Conservation (phyloP, 2,329 filamentous ascomycete species). For the Aspergillus niger region DNA sequence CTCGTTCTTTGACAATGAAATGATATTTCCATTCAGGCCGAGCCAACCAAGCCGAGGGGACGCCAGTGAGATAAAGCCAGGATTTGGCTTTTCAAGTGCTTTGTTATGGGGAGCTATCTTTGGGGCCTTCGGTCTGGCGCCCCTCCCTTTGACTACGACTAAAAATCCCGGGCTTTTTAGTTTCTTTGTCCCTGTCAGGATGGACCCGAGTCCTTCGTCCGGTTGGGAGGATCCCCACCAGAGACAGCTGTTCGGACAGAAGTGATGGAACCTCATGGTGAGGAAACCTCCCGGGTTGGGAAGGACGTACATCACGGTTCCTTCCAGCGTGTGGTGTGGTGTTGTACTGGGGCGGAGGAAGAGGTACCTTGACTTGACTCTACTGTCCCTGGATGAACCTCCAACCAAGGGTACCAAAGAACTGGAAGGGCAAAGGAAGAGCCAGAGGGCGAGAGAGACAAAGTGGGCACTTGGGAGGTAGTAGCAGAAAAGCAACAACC, state of each 20-base stretch:
- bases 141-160: conserved; percentile 12
- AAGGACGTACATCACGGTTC: conserved; percentile 1
- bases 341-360: background rate
- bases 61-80: conserved; percentile 18
- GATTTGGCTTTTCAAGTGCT: conserved; percentile 23
- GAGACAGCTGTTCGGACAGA: background rate
- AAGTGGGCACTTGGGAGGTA: too few relatives aligned
- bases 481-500: background rate
- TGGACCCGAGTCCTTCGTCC: conserved; percentile 6
- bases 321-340: background rate
- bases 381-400: background rate
- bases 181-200: conserved; percentile 12
- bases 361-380: background rate
- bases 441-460: too few relatives aligned
- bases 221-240: background rate
- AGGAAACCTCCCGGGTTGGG: background rate
- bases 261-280: conserved; percentile 1
- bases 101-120: conserved; percentile 24
- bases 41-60: conserved; percentile 24
- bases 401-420: background rate
- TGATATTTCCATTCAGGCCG: conserved; percentile 22
- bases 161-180: conserved; percentile 1
- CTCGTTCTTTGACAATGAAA: conserved; percentile 25
- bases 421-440: background rate
- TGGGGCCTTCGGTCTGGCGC: conserved; percentile 8